Conservation (phyloP, 805 yeast species). For the Lachancea lanzarotensis region DNA sequence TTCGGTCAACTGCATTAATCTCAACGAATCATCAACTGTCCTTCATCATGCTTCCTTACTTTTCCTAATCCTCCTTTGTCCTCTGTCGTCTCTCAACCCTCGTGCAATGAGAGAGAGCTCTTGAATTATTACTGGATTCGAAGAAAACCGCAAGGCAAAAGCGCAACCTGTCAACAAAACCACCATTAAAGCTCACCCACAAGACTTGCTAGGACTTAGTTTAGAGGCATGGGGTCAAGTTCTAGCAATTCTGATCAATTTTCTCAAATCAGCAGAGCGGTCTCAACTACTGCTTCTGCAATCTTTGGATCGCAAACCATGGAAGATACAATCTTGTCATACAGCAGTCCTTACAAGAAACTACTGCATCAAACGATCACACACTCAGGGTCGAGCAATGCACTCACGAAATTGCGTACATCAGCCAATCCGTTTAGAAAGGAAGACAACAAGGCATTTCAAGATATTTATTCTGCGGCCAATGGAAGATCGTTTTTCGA, state of each 20-base stretch:
- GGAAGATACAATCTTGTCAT: constrained; percentile 30
- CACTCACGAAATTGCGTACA: constrained; percentile 10
- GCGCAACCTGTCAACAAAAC: not conserved
- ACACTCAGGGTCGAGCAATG: constrained; percentile 16
- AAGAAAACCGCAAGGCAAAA: not conserved
- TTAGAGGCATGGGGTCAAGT: constrained; percentile 8
- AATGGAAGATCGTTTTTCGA: constrained; percentile 36
- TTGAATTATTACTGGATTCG: not conserved
- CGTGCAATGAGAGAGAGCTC: not conserved
- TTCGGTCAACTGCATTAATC: no score
- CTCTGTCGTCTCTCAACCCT: not conserved
- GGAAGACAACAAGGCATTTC: constrained; percentile 15
- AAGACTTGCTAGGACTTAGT: not conserved
- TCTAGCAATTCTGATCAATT: constrained; percentile 21
- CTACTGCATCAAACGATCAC: constrained; percentile 26
- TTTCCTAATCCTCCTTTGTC: no score
- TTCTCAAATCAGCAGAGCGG: constrained; percentile 39
- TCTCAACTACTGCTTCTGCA: constrained; percentile 52
- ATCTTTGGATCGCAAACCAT: constrained; percentile 39
- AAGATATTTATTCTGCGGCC: constrained; percentile 28
- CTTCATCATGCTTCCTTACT: no score
- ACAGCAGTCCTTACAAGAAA: constrained; percentile 28
- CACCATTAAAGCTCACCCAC: not conserved
- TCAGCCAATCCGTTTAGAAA: constrained; percentile 2
- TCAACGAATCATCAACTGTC: no score